Evolutionary conservation across 345 rosid genomes (phyloP).

Genomic region (Gossypium arboreum): DNA sequence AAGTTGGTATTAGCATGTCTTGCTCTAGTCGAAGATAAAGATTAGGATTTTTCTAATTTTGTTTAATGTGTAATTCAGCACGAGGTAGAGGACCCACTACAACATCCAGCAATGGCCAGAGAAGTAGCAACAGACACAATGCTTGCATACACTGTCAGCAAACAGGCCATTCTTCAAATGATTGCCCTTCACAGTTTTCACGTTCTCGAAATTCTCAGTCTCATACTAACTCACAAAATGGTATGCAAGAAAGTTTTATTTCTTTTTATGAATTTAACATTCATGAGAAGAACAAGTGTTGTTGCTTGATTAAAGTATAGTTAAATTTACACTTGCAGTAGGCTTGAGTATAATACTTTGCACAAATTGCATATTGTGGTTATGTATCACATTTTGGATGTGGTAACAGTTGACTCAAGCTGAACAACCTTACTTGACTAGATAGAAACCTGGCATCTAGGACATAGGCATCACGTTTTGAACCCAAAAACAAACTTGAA

Average conservation of each 20-base stretch:
- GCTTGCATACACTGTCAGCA: constrained; percentile 72
- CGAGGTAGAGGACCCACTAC: constrained; percentile 55
- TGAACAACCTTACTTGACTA: background rate
- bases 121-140: constrained; percentile 46
- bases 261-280: background rate
- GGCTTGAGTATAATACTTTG: background rate
- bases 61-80: constrained; percentile 30
- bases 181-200: constrained; percentile 61
- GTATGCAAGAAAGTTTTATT: constrained; percentile 31
- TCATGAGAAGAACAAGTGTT: background rate
- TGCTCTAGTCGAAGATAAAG: background rate
- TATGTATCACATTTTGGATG: background rate
- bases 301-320: background rate
- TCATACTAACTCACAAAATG: constrained; percentile 40
- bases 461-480: background rate
- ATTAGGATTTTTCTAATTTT: constrained; percentile 4
- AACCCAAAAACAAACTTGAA: background rate
- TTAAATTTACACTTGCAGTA: background rate
- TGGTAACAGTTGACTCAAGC: background rate
- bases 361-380: background rate
- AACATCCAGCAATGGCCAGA: constrained; percentile 48
- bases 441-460: background rate
- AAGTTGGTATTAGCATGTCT: background rate
- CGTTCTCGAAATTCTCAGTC: constrained; percentile 44
- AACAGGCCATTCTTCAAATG: constrained; percentile 64